Evolutionary conservation across 2,329 filamentous ascomycete genomes (phyloP).

Genomic region (Orbilia ellipsospora): DNA sequence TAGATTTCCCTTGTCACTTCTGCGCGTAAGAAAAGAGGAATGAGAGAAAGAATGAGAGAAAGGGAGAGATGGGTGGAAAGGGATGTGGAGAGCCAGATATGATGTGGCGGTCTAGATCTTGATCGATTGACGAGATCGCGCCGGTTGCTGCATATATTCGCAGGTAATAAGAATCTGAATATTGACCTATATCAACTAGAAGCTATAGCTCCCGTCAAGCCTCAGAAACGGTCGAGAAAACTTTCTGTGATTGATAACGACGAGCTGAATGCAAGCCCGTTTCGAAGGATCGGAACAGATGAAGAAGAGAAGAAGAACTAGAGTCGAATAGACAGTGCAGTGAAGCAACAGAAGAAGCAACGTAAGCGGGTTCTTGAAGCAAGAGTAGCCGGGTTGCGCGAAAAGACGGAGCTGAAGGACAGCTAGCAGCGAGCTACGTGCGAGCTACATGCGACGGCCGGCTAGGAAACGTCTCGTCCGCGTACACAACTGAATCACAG

Average conservation of each 20-base stretch:
- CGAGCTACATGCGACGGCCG: neutral
- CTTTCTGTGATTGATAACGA: neutral
- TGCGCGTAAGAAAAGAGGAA: slow-evolving; percentile 7
- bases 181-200: neutral
- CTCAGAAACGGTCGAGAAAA: neutral
- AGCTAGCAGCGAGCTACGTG: no score
- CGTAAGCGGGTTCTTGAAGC: slow-evolving; percentile 4
- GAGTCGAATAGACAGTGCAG: neutral
- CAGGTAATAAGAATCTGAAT: no score
- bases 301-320: neutral
- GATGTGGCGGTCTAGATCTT: slow-evolving; percentile 41
- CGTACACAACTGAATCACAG: neutral
- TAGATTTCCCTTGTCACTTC: neutral
- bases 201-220: neutral
- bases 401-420: neutral
- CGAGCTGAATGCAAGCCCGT: neutral
- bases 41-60: slow-evolving; percentile 4
- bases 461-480: neutral
- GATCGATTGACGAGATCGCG: slow-evolving; percentile 15
- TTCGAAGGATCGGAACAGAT: neutral
- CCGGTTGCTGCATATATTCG: no score
- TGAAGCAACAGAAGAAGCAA: neutral
- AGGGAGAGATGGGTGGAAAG: neutral
- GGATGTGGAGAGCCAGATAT: neutral
- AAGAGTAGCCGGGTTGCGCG: neutral